Evolutionary conservation across 2,329 filamentous ascomycete species (phyloP).

Genomic region (Diplocarpon rosae): DNA sequence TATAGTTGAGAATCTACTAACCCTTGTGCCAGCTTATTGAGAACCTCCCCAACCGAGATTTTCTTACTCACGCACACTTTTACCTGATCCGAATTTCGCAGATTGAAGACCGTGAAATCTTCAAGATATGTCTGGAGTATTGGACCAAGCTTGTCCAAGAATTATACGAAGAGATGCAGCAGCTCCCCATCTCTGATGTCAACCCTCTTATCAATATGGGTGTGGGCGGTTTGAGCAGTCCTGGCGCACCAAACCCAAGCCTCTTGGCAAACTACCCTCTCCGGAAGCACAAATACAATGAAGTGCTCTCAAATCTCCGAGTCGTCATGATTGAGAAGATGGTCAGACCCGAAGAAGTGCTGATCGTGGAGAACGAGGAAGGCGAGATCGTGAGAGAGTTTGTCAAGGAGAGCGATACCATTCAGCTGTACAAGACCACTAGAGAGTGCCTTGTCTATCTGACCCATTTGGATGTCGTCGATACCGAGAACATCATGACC

Average conservation of each 20-base stretch:
- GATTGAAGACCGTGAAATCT: conserved; percentile 97
- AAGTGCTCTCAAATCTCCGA: conserved; percentile 85
- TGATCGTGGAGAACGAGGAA: conserved; percentile 99
- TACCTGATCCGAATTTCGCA: conserved; percentile 97
- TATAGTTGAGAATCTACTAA: conserved; percentile 12
- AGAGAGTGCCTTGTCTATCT: conserved; percentile 94
- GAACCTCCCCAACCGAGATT: conserved; percentile 89
- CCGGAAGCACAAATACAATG: conserved; percentile 94
- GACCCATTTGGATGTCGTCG: conserved; percentile 92
- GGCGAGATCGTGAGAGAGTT: conserved; percentile 98
- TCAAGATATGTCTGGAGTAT: conserved; percentile 98
- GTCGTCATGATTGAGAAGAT: conserved; percentile 99
- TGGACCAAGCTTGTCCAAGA: conserved; percentile 98
- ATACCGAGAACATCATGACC: conserved; percentile 98
- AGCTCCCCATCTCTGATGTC: conserved; percentile 82
- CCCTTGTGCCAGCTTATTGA: conserved; percentile 61
- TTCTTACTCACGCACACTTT: conserved; percentile 90
- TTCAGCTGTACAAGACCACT: conserved; percentile 98
- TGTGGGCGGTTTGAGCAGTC: conserved; percentile 57
- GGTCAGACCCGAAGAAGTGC: conserved; percentile 93
- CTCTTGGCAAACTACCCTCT: conserved; percentile 85
- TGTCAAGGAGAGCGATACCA: conserved; percentile 98
- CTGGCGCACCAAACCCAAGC: conserved; percentile 74
- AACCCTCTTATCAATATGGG: conserved; percentile 81
- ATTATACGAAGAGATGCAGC: conserved; percentile 97